phyloP scores from a whole-genome alignment of 495 filamentous ascomycete species.

The Penicillium longicatenatum region DNA sequence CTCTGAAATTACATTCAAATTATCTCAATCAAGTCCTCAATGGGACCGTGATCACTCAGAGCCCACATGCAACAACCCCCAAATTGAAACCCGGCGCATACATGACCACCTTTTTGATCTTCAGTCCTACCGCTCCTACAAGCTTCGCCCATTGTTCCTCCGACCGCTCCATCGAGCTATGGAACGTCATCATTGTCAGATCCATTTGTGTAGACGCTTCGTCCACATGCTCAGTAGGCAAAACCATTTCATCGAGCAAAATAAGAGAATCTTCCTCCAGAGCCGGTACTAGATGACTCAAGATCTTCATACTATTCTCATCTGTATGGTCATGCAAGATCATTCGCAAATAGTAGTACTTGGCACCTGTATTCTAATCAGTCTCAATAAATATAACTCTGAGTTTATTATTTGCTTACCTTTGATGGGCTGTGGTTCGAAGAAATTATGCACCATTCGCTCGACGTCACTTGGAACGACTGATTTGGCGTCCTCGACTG shows the following conservation, averaged over 20 bases:
- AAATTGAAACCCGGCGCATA: background rate
- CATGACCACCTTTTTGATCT: background rate
- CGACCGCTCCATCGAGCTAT: background rate
- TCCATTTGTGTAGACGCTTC: background rate
- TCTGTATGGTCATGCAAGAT: constrained; percentile 1
- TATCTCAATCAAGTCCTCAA: background rate
- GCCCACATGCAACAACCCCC: background rate
- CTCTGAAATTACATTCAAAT: background rate
- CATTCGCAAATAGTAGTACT: constrained; percentile 2
- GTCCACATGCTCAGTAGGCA: background rate
- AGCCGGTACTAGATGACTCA: background rate
- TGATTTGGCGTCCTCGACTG: background rate
- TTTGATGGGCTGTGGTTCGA: background rate
- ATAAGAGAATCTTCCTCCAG: background rate
- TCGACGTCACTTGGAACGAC: background rate
- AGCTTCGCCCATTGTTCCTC: background rate
- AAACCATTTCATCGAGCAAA: constrained; percentile 1
- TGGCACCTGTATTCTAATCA: background rate
- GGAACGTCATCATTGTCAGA: background rate
- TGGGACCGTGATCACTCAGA: background rate
- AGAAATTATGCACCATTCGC: background rate
- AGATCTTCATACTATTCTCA: background rate
- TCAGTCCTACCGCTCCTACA: background rate
- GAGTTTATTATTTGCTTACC: background rate
- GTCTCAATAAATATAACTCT: background rate